Evolutionary conservation across 176 grass and related monocot species (phyloP).

Genomic region (Pontederia paniculata): DNA sequence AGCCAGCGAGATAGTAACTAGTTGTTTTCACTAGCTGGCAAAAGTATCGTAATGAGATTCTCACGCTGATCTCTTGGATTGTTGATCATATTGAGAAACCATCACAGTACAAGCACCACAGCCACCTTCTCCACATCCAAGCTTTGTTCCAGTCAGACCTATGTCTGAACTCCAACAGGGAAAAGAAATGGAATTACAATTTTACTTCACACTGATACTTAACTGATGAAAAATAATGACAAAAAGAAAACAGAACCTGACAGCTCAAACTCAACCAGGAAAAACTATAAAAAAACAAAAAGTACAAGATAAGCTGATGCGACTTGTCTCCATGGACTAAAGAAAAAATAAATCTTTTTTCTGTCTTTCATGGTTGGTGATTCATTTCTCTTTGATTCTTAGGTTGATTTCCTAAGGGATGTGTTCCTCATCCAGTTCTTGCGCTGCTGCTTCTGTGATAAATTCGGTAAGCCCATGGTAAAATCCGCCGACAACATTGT

Average conservation of each 20-base stretch:
- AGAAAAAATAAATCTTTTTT: too few relatives aligned
- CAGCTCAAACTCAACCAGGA: background rate
- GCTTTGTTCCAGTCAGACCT: constrained; percentile 78
- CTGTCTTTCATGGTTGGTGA: too few relatives aligned
- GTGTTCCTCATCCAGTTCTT: too few relatives aligned
- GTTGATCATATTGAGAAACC: constrained; percentile 56
- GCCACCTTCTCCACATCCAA: constrained; percentile 95
- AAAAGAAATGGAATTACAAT: background rate
- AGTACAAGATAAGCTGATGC: background rate
- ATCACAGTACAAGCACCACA: constrained; percentile 99
- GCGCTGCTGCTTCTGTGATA: too few relatives aligned
- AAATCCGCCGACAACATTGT: too few relatives aligned
- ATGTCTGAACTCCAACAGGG: constrained; percentile 42
- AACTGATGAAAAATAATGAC: background rate
- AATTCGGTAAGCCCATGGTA: too few relatives aligned
- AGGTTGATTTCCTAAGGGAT: too few relatives aligned
- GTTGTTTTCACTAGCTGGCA: too few relatives aligned
- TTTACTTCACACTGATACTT: background rate
- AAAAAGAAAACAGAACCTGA: background rate
- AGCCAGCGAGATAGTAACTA: too few relatives aligned
- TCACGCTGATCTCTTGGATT: constrained; percentile 62
- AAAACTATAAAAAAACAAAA: background rate
- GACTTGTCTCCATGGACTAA: background rate
- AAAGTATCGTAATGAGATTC: constrained; percentile 20
- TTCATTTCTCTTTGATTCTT: too few relatives aligned